Percentiles rank a stretch among this genome's conserved stretches.
Evolutionary conservation across 2,329 filamentous ascomycete genomes (phyloP).

Genomic region (Microdochium trichocladiopsis): DNA sequence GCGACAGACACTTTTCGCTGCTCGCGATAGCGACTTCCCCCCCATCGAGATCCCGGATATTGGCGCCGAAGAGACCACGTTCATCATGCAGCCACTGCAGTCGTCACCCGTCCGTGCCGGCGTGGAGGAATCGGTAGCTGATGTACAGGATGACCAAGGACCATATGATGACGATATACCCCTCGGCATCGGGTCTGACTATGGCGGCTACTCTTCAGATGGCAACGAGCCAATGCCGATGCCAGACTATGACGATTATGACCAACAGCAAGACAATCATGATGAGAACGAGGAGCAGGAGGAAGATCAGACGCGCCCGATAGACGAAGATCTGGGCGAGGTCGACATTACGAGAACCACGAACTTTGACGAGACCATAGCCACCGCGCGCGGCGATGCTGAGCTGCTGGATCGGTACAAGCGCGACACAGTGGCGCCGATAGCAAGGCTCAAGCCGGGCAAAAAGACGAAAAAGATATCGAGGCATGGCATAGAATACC

Average conservation of each 20-base stretch:
- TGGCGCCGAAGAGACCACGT: conserved; percentile 40
- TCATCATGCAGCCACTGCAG: conserved; percentile 32
- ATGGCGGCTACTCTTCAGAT: conserved; percentile 8
- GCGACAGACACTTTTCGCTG: conserved; percentile 24
- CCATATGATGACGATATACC: conserved; percentile 5
- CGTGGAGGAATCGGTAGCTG: background rate
- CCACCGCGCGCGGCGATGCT: background rate
- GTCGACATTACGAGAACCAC: conserved; percentile 3
- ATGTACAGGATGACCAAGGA: conserved; percentile 2
- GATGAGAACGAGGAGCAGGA: conserved; percentile 12
- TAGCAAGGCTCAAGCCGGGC: conserved; percentile 10
- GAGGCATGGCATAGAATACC: conserved; percentile 66
- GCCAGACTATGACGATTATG: conserved; percentile 14
- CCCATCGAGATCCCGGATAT: conserved; percentile 38
- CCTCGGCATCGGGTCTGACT: conserved; percentile 10
- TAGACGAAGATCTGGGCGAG: background rate
- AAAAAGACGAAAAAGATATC: conserved; percentile 51
- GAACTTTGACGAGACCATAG: background rate
- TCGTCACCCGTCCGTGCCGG: conserved; percentile 13
- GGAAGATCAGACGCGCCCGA: conserved; percentile 8
- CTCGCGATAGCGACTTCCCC: conserved; percentile 43
- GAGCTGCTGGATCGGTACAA: background rate
- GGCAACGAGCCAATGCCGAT: conserved; percentile 10
- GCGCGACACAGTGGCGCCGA: conserved; percentile 9
- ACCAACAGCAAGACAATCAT: conserved; percentile 15